Base-by-base conservation (phyloP, 2,329 filamentous ascomycete genomes). In the Zarea fungicola region DNA sequence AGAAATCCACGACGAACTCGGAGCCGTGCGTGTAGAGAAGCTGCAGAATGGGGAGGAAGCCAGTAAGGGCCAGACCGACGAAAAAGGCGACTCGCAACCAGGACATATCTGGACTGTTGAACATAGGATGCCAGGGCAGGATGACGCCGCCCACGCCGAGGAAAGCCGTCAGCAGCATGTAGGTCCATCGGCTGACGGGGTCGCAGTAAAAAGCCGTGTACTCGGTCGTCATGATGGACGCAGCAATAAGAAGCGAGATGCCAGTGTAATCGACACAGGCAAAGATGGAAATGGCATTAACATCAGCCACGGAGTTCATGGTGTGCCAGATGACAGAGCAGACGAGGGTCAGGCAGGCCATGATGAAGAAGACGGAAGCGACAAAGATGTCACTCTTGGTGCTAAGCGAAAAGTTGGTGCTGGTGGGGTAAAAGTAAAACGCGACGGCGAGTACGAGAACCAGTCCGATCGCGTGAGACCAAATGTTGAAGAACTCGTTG, bases 201-300 rank as follows among this genome's bases (percentile, higher is more conserved):
- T 99, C 93, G 72, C 93, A 96, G 73, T 99, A 99, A 68, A 99
- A 99, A 21, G 92, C 93, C 1, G 93, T 96, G 72, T 97, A 99
- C 66, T 99, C 93, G 29, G 90, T 96, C 2, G 93, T 96, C 80
- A 97, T 89, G 71, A 99, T 99, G 49, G 89, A 95, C 9, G 93
- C 90, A 3, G 93, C 89, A 45, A 99, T 93, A 22, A 99, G 80
- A 43, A 99, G 75, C 1, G 91, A 96, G 57, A 99, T 99, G 48
- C 93, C 93, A 0, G 93, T 97, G 70, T 99, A 99, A 67, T 99
- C 93, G 51, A 99, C 90, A 65, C 93, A 99, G 16, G 93, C 93
- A 61, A 99, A 97, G 53, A 90, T 86, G 64, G 95, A 93, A 70
- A 99, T 86, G 35, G 95, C 80, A 18, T 83, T 81, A 60, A 95